phyloP scores from a whole-genome alignment of 352 stramenopile species.

The Ochromonadaceae sp. region DNA sequence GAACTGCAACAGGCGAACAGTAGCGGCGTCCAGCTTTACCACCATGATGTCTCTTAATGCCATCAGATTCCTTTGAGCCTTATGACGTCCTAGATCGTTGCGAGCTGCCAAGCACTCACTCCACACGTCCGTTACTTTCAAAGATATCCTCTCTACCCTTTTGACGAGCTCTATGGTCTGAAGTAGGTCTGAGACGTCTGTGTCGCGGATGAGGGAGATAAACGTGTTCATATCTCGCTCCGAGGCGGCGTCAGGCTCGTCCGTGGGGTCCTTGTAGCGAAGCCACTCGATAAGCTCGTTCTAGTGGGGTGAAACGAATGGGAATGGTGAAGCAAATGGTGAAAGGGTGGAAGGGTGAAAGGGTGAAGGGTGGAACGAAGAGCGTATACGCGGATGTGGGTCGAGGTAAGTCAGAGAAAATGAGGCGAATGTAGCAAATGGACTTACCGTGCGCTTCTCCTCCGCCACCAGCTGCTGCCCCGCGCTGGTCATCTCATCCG shows the following conservation, averaged over 20 bases:
- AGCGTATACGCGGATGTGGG: too few species aligned
- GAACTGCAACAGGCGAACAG: neutral
- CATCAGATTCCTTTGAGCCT: neutral
- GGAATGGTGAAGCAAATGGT: too few species aligned
- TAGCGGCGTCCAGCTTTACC: neutral
- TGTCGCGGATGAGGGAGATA: neutral
- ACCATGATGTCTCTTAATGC: neutral
- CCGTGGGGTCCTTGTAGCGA: neutral
- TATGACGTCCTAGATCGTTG: neutral
- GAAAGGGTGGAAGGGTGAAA: too few species aligned
- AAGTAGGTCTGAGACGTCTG: neutral
- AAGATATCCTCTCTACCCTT: neutral
- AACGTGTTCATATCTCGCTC: conserved; percentile 18
- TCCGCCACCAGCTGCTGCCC: neutral
- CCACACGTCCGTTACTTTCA: neutral
- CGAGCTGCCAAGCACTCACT: neutral
- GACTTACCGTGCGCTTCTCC: neutral
- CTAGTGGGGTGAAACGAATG: too few species aligned
- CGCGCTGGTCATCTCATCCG: neutral
- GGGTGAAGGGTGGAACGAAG: too few species aligned
- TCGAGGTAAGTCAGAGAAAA: too few species aligned
- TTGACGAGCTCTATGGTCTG: neutral
- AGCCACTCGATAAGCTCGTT: neutral
- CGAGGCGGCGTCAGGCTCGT: neutral
- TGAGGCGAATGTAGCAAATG: too few species aligned